Conservation (phyloP, 2,329 filamentous ascomycete species). For the Lizonia empirigonia region DNA sequence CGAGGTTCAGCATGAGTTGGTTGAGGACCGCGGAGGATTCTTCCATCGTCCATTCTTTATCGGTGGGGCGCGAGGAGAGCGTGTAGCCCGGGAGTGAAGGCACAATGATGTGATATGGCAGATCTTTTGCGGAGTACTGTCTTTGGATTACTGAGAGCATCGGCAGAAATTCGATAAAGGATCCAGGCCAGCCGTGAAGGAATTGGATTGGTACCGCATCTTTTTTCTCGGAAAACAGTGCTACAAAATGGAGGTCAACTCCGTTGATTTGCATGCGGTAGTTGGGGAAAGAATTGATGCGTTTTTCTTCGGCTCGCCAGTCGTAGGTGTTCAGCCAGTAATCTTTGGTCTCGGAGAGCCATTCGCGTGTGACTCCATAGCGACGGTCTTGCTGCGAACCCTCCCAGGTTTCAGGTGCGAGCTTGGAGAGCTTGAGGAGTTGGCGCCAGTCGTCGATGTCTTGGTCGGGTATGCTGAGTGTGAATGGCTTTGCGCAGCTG, state of each 20-base stretch:
- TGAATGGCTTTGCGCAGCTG: slow-evolving; percentile 39
- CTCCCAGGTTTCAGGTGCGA: slow-evolving; percentile 41
- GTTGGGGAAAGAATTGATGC: slow-evolving; percentile 60
- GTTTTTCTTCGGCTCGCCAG: slow-evolving; percentile 47
- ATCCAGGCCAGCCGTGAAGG: slow-evolving; percentile 63
- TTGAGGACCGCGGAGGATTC: slow-evolving; percentile 56
- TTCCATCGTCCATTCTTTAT: slow-evolving; percentile 51
- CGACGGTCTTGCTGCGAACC: slow-evolving; percentile 32
- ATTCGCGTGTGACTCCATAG: slow-evolving; percentile 41
- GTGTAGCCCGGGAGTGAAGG: slow-evolving; percentile 63
- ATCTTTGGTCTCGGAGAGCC: slow-evolving; percentile 45
- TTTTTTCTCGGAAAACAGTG: slow-evolving; percentile 59
- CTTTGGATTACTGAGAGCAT: slow-evolving; percentile 54
- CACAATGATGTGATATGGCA: slow-evolving; percentile 65
- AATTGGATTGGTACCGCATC: slow-evolving; percentile 61
- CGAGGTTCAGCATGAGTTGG: slow-evolving; percentile 60
- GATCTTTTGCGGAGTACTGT: slow-evolving; percentile 56
- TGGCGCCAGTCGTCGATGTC: slow-evolving; percentile 45
- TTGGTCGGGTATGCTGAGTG: slow-evolving; percentile 40
- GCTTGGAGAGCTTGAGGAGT: slow-evolving; percentile 43
- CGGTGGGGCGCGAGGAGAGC: slow-evolving; percentile 55
- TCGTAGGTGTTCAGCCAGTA: slow-evolving; percentile 48
- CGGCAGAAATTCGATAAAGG: slow-evolving; percentile 63
- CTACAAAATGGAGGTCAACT: slow-evolving; percentile 60
- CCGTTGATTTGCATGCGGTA: slow-evolving; percentile 54